A percentile compares a stretch with the other conserved stretches of the same genome.
Evolutionary conservation across 1,139 yeast genomes (phyloP).

Genomic region (Hanseniaspora gamundiae): DNA sequence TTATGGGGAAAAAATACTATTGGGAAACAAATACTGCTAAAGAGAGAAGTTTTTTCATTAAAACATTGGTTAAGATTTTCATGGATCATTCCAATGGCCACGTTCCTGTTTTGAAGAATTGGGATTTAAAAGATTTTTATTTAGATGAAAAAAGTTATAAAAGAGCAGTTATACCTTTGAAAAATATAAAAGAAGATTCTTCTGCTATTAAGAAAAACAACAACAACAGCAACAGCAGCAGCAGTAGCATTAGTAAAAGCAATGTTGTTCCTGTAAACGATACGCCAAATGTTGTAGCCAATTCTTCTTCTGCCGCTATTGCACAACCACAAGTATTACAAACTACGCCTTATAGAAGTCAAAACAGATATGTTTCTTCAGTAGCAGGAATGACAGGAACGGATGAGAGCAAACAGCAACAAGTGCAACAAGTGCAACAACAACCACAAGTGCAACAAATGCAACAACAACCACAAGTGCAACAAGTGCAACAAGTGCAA

Average conservation of each 20-base stretch:
- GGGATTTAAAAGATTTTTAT: constrained; percentile 30
- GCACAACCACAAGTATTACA: constrained; percentile 1
- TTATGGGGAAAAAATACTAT: constrained; percentile 67
- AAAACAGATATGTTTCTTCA: not conserved
- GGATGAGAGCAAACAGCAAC: too few species aligned
- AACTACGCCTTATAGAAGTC: not conserved
- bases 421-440: too few species aligned
- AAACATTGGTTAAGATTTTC: constrained; percentile 49
- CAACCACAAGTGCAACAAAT: too few species aligned
- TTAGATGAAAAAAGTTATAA: constrained; percentile 27
- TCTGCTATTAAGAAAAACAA: constrained; percentile 4
- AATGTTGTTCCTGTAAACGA: too few species aligned
- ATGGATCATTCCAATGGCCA: constrained; percentile 58
- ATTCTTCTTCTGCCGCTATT: too few species aligned
- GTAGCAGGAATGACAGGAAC: not conserved
- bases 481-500: too few species aligned
- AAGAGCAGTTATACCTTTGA: constrained; percentile 16
- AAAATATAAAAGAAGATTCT: not conserved
- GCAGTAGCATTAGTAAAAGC: too few species aligned
- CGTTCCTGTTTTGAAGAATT: constrained; percentile 47
- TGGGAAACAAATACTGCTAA: constrained; percentile 69
- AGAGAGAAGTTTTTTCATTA: constrained; percentile 56
- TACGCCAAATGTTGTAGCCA: too few species aligned
- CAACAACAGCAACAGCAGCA: constrained; percentile 7
- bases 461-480: too few species aligned